Evolutionary conservation across 192 early-diverging fungal genomes (phyloP).

Genomic region (Gigaspora rosea): DNA sequence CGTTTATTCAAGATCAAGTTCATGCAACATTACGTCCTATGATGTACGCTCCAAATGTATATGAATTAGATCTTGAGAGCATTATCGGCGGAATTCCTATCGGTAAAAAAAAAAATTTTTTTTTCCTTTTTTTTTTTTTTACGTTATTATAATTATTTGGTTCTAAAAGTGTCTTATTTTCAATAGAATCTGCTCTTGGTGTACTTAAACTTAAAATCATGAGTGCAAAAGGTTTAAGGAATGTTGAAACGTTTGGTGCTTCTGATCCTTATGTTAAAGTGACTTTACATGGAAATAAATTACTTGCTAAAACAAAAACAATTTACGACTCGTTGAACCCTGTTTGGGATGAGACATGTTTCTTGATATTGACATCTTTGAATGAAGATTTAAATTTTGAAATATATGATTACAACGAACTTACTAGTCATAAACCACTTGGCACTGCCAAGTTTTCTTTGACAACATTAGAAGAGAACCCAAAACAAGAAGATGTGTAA

Average conservation of each 20-base stretch:
- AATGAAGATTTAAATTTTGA: conserved; percentile 77
- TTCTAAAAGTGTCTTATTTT: neutral
- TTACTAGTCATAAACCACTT: conserved; percentile 71
- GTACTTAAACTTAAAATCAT: conserved; percentile 81
- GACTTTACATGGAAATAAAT: conserved; percentile 69
- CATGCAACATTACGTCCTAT: conserved; percentile 75
- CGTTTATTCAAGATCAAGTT: conserved; percentile 73
- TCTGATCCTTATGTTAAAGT: conserved; percentile 87
- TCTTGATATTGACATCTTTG: conserved; percentile 74
- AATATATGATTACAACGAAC: conserved; percentile 78
- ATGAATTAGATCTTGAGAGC: conserved; percentile 75
- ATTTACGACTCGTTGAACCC: conserved; percentile 80
- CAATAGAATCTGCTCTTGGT: conserved; percentile 73
- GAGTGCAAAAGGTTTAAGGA: conserved; percentile 80
- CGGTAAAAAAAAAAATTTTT: conserved; percentile 39
- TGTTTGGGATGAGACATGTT: conserved; percentile 81
- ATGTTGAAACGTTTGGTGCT: conserved; percentile 84
- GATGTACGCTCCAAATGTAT: conserved; percentile 85
- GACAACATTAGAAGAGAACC: conserved; percentile 46
- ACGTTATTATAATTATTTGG: neutral
- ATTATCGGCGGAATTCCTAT: conserved; percentile 70
- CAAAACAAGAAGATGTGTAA: conserved; percentile 49
- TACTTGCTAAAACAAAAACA: conserved; percentile 59
- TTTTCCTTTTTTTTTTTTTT: conserved; percentile 3
- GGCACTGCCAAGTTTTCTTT: conserved; percentile 61